A percentile compares a stretch with the other conserved stretches of the same genome.
Conservation (phyloP, 768 basidiomycete genomes). For the Mycena sanguinolenta region DNA sequence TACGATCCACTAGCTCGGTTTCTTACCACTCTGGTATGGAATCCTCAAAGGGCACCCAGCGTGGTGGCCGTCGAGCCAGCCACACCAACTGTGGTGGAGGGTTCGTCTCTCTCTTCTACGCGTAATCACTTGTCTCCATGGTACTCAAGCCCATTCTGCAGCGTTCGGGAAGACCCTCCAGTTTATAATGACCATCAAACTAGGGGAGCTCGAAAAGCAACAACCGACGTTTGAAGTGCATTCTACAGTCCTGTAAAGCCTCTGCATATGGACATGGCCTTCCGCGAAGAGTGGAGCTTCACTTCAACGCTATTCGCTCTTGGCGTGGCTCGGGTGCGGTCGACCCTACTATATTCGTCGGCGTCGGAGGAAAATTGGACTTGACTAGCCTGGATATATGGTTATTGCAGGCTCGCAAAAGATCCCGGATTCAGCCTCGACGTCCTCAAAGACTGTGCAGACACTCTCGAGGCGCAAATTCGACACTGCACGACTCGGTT, state of each 20-base stretch:
- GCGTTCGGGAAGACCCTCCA: not conserved
- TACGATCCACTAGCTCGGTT: not conserved
- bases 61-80: not conserved
- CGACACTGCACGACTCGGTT: slow-evolving; percentile 1
- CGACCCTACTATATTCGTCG: not conserved
- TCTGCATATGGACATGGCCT: not conserved
- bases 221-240: not conserved
- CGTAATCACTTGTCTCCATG: not conserved
- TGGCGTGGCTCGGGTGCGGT: slow-evolving; percentile 10
- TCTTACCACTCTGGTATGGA: slow-evolving; percentile 19
- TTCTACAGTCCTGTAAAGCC: slow-evolving; percentile 1
- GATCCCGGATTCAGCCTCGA: slow-evolving; percentile 5
- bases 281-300: slow-evolving; percentile 4
- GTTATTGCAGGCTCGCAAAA: not conserved
- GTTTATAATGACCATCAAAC: not conserved
- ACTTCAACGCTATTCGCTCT: slow-evolving; percentile 9
- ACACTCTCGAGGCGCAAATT: not conserved
- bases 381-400: not conserved
- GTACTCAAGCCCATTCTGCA: not conserved
- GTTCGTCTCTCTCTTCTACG: not conserved
- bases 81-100: not conserved
- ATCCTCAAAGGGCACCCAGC: not conserved
- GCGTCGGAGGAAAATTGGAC: not conserved
- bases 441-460: slow-evolving; percentile 3
- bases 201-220: not conserved